Percentiles rank a stretch among this genome's conserved stretches.
phyloP scores from a whole-genome alignment of 768 basidiomycete genomes.

The Leccinum longicurvipes region DNA sequence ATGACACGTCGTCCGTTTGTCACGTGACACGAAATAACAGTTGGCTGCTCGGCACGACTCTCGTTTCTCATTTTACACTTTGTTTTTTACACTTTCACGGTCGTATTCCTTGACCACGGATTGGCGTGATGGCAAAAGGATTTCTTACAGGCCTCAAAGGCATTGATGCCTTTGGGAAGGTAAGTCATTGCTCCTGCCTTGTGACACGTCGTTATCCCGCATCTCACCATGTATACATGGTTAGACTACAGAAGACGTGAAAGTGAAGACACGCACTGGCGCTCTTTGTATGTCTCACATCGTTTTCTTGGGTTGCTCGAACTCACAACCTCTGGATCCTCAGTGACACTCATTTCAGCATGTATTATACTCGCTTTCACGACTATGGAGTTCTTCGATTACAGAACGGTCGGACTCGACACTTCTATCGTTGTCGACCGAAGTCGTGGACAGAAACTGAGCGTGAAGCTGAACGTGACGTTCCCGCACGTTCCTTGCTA shows the following conservation, averaged over 20 bases:
- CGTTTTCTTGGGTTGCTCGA: background rate
- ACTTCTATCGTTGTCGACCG: slow-evolving; percentile 94
- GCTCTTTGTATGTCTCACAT: slow-evolving; percentile 67
- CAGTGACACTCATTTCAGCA: slow-evolving; percentile 90
- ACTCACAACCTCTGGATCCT: slow-evolving; percentile 5
- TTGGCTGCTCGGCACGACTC: background rate
- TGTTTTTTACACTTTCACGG: slow-evolving; percentile 6
- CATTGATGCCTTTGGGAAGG: slow-evolving; percentile 99
- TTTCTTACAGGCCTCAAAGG: slow-evolving; percentile 78
- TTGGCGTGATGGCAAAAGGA: slow-evolving; percentile 67
- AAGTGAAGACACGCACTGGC: slow-evolving; percentile 95
- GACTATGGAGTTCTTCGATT: slow-evolving; percentile 94
- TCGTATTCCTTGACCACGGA: slow-evolving; percentile 18
- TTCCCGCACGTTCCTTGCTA: slow-evolving; percentile 98
- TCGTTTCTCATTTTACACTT: slow-evolving; percentile 6
- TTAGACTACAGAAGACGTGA: slow-evolving; percentile 98
- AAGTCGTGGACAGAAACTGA: slow-evolving; percentile 91
- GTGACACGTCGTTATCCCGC: slow-evolving; percentile 6
- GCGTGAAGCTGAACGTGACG: slow-evolving; percentile 86
- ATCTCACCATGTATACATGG: slow-evolving; percentile 9
- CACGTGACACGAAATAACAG: slow-evolving; percentile 26
- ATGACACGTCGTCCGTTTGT: slow-evolving; percentile 26
- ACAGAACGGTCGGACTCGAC: slow-evolving; percentile 80
- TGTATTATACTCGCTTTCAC: slow-evolving; percentile 91
- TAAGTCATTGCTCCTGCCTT: slow-evolving; percentile 31